Conservation (phyloP, 2,329 filamentous ascomycete genomes). For the Diaporthe vaccinii region DNA sequence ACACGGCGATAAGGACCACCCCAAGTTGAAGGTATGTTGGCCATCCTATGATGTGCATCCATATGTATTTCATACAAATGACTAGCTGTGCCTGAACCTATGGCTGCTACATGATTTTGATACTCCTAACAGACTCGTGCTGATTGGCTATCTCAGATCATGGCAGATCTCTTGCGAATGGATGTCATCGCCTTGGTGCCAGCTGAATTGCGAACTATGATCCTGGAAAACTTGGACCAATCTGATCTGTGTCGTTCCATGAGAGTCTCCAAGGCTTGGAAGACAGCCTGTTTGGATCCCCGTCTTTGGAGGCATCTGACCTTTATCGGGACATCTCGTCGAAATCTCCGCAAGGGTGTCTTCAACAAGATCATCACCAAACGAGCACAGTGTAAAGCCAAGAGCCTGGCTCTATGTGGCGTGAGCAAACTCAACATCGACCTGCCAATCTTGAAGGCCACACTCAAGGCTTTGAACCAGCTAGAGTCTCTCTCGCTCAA, state of each 20-base stretch:
- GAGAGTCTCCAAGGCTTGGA: slow-evolving; percentile 38
- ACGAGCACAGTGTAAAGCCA: slow-evolving; percentile 13
- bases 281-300: slow-evolving; percentile 15
- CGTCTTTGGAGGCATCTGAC: slow-evolving; percentile 34
- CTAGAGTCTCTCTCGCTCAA: slow-evolving; percentile 15
- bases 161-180: slow-evolving; percentile 25
- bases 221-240: slow-evolving; percentile 15
- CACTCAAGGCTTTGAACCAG: slow-evolving; percentile 17
- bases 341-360: background rate
- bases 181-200: slow-evolving; percentile 31
- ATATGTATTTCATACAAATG: background rate
- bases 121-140: background rate
- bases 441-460: background rate
- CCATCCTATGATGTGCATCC: background rate
- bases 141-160: slow-evolving; percentile 7
- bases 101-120: too few relatives aligned
- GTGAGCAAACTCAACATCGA: slow-evolving; percentile 26
- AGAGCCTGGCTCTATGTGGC: slow-evolving; percentile 21
- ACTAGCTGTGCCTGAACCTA: background rate
- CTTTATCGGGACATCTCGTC: background rate
- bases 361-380: slow-evolving; percentile 20
- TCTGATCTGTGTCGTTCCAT: slow-evolving; percentile 35
- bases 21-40: slow-evolving; percentile 29
- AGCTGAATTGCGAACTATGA: slow-evolving; percentile 9
- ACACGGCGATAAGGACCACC: slow-evolving; percentile 23